phyloP scores from a whole-genome alignment of 768 basidiomycete genomes.

The Mycena albidolilacea region DNA sequence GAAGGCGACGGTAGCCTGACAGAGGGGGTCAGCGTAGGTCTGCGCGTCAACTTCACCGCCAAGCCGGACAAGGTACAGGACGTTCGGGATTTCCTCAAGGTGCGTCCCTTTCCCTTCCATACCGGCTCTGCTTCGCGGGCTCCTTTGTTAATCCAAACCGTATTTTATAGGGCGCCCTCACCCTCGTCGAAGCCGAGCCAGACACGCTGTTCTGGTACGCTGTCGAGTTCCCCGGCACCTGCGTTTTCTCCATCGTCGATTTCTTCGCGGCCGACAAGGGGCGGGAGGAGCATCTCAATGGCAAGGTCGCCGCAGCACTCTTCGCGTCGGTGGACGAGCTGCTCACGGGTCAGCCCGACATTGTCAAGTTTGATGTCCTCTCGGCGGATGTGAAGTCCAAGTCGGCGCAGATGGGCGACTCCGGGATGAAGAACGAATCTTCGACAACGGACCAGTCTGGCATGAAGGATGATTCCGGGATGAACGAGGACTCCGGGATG shows the following conservation, averaged over 20 bases:
- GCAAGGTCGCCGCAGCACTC: no score
- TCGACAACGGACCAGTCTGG: background rate
- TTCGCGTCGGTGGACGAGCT: slow-evolving; percentile 4
- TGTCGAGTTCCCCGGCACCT: background rate
- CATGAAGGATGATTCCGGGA: background rate
- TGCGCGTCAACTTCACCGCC: slow-evolving; percentile 48
- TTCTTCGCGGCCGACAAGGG: background rate
- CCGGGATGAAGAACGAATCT: background rate
- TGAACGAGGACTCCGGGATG: background rate
- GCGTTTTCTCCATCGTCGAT: background rate
- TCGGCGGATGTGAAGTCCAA: background rate
- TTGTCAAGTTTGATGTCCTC: slow-evolving; percentile 16
- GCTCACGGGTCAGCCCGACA: slow-evolving; percentile 7
- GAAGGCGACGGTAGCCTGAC: background rate
- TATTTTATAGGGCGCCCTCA: background rate
- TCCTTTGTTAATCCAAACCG: background rate
- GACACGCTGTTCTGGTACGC: background rate
- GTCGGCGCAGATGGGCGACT: background rate
- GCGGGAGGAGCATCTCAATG: no score
- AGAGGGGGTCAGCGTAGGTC: slow-evolving; percentile 42
- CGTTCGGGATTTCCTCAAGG: background rate
- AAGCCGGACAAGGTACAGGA: slow-evolving; percentile 11
- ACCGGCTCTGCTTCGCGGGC: background rate
- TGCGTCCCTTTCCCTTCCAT: background rate
- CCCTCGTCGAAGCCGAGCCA: background rate